phyloP scores from a whole-genome alignment of 441 rosid species.

The Euphorbia celastroides region DNA sequence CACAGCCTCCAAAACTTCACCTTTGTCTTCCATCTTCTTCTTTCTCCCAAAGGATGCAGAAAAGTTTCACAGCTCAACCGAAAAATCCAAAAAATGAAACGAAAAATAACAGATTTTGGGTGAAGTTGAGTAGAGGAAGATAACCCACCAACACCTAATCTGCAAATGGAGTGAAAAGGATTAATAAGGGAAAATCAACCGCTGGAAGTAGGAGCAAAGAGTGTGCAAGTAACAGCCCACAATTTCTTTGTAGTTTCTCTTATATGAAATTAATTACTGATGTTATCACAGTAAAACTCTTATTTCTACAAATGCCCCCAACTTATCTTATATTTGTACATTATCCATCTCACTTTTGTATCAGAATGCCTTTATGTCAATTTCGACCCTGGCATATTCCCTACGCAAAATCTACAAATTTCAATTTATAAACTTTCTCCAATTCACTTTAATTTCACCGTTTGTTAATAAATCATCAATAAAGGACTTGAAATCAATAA shows the following conservation, averaged over 20 bases:
- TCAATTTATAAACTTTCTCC: too few species aligned
- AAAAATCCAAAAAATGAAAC: neutral
- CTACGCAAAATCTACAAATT: too few species aligned
- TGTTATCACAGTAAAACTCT: neutral
- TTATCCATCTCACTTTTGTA: neutral
- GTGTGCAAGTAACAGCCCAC: slow-evolving; percentile 23
- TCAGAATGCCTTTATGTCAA: too few species aligned
- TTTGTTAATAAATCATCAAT: too few species aligned
- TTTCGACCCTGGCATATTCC: too few species aligned
- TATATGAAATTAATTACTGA: neutral
- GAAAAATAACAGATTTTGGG: slow-evolving; percentile 5
- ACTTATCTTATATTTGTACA: neutral
- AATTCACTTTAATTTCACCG: too few species aligned
- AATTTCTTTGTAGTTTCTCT: slow-evolving; percentile 3
- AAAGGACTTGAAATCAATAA: too few species aligned
- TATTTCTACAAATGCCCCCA: slow-evolving; percentile 4
- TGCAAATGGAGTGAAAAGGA: slow-evolving; percentile 15
- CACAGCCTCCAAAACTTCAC: slow-evolving; percentile 76
- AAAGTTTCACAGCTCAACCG: slow-evolving; percentile 15
- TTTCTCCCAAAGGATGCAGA: neutral
- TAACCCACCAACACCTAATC: slow-evolving; percentile 31
- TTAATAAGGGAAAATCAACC: slow-evolving; percentile 28
- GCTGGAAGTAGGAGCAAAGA: slow-evolving; percentile 27
- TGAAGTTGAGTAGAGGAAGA: neutral
- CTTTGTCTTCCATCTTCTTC: slow-evolving; percentile 52